Conservation (phyloP, 768 basidiomycete genomes). For the Rhodosporidiobolus sp. region DNA sequence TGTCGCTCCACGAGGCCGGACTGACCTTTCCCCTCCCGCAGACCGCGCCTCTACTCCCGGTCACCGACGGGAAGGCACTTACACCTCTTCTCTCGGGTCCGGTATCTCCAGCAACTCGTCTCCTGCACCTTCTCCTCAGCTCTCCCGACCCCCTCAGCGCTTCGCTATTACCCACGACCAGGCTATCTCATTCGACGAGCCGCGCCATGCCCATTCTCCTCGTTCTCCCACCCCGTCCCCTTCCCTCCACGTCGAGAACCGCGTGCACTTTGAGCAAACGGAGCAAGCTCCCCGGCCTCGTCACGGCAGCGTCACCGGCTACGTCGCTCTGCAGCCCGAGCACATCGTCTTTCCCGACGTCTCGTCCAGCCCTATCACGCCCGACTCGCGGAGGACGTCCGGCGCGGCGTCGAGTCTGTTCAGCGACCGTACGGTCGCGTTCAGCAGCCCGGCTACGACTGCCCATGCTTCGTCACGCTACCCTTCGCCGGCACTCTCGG, state of each 20-base stretch:
- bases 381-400: neutral
- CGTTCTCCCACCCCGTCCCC: neutral
- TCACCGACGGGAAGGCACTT: neutral
- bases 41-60: neutral
- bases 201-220: neutral
- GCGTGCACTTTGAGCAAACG: constrained; percentile 16
- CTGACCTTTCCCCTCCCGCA: neutral
- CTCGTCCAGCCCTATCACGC: neutral
- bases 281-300: neutral
- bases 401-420: neutral
- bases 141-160: neutral
- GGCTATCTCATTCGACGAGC: neutral
- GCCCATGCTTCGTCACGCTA: neutral
- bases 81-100: constrained; percentile 4
- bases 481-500: neutral
- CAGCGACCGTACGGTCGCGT: neutral
- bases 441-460: neutral
- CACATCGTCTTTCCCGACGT: constrained; percentile 32
- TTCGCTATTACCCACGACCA: neutral
- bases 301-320: neutral
- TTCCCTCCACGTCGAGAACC: neutral
- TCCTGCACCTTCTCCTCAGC: neutral
- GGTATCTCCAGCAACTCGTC: constrained; percentile 3
- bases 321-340: constrained; percentile 9
- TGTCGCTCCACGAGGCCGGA: neutral